These are phyloP conservation scores for Ailanthus altissimus DNA, from an alignment of 345 rosid species.

Conservation along the genomic window DNA sequence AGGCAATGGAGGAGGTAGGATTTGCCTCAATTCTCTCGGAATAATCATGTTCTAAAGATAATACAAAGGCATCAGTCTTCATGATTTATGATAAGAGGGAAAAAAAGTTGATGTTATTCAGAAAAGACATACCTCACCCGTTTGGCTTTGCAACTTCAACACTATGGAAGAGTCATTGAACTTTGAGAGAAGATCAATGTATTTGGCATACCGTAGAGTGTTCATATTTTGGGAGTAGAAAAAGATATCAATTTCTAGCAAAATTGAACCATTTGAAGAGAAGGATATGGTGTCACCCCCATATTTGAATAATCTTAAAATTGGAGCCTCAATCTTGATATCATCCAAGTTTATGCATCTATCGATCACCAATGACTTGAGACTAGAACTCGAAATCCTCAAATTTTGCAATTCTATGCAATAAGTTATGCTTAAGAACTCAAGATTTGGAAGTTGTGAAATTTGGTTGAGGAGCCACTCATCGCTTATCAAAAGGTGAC, in stretches of 20 bases:
- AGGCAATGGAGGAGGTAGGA: neutral
- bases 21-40: neutral
- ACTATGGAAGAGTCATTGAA: neutral
- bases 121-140: neutral
- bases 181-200: neutral
- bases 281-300: neutral
- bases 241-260: neutral
- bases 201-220: neutral
- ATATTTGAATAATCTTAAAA: neutral
- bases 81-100: neutral
- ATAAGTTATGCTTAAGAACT: rapidly evolving
- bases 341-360: neutral
- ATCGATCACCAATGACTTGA: neutral
- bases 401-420: neutral
- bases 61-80: neutral
- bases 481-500: neutral
- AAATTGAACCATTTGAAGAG: neutral
- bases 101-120: neutral
- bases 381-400: neutral
- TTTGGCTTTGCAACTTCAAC: neutral
- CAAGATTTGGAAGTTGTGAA: neutral
- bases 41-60: neutral
- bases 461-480: neutral
- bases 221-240: neutral
- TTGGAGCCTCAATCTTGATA: neutral